phyloP scores from a whole-genome alignment of 2,329 filamentous ascomycete species.

The Lasiodiplodia citricola region DNA sequence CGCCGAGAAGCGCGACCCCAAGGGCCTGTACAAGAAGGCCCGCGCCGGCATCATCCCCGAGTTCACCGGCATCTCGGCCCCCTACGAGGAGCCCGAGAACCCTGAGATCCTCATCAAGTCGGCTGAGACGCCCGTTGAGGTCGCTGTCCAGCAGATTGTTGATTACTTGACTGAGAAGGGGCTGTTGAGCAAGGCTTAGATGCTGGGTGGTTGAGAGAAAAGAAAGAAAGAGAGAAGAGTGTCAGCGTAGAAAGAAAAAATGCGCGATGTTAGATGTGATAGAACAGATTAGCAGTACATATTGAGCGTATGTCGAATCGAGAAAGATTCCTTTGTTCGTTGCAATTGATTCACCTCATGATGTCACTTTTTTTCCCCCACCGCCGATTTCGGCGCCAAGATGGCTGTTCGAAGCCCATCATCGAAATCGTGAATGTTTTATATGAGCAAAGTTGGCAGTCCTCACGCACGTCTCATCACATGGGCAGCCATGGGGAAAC shows the following conservation, averaged over 20 bases:
- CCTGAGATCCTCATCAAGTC: constrained; percentile 89
- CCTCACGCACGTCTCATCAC: background rate
- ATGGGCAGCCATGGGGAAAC: background rate
- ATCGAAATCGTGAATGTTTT: too few relatives aligned
- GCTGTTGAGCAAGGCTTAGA: constrained; percentile 53
- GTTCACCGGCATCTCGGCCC: constrained; percentile 93
- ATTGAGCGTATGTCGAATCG: too few relatives aligned
- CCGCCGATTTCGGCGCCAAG: too few relatives aligned
- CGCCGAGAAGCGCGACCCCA: constrained; percentile 93
- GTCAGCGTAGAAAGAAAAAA: background rate
- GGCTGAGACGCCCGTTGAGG: constrained; percentile 81
- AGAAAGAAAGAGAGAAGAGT: background rate
- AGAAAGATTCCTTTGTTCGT: too few relatives aligned
- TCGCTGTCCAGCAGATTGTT: constrained; percentile 85
- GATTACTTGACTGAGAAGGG: constrained; percentile 76
- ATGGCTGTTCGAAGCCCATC: too few relatives aligned
- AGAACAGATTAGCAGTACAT: background rate
- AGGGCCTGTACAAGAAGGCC: constrained; percentile 98
- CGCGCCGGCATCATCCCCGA: constrained; percentile 92
- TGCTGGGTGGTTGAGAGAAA: background rate
- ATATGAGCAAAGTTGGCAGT: too few relatives aligned
- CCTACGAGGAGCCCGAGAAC: constrained; percentile 86
- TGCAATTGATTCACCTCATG: too few relatives aligned
- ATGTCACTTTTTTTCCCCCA: too few relatives aligned
- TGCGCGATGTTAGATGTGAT: background rate